phyloP scores from a whole-genome alignment of 805 yeast genomes.

The Candida dajiaensis region DNA sequence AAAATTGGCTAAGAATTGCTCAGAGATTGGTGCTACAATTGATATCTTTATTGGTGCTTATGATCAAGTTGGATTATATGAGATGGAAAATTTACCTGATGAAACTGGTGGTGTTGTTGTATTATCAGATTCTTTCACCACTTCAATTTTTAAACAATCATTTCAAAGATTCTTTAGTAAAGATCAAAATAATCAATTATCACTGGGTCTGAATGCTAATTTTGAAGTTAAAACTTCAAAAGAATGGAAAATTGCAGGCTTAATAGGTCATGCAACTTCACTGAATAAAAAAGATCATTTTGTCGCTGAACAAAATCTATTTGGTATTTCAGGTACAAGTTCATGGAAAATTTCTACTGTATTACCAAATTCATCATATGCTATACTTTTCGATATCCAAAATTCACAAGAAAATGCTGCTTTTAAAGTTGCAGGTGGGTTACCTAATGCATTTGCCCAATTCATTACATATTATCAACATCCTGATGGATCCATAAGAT shows the following conservation, averaged over 20 bases:
- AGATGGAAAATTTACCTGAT: conserved; percentile 54
- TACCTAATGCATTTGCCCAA: conserved; percentile 37
- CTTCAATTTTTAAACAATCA: conserved; percentile 65
- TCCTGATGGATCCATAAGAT: conserved; percentile 47
- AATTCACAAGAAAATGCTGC: conserved; percentile 10
- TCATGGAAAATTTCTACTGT: conserved; percentile 56
- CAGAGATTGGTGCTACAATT: conserved; percentile 47
- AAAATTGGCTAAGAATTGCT: conserved; percentile 40
- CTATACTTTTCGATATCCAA: conserved; percentile 47
- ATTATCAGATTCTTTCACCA: conserved; percentile 58
- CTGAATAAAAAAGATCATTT: conserved; percentile 26
- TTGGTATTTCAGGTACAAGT: conserved; percentile 48
- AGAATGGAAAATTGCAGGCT: conserved; percentile 49
- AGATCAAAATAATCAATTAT: conserved; percentile 32
- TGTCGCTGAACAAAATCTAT: conserved; percentile 18
- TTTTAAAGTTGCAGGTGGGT: conserved; percentile 4
- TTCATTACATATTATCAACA: conserved; percentile 59
- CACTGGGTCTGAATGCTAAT: conserved; percentile 54
- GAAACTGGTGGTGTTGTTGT: conserved; percentile 60
- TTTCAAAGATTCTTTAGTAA: conserved; percentile 45
- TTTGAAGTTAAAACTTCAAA: conserved; percentile 47
- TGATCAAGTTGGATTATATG: conserved; percentile 63
- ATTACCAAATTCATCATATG: conserved; percentile 54
- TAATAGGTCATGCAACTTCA: conserved; percentile 58
- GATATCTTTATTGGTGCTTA: conserved; percentile 60